A percentile compares a stretch with the other conserved stretches of the same genome.
Conservation (phyloP, 2,329 filamentous ascomycete genomes). For the Lasiodiplodia theobromae region DNA sequence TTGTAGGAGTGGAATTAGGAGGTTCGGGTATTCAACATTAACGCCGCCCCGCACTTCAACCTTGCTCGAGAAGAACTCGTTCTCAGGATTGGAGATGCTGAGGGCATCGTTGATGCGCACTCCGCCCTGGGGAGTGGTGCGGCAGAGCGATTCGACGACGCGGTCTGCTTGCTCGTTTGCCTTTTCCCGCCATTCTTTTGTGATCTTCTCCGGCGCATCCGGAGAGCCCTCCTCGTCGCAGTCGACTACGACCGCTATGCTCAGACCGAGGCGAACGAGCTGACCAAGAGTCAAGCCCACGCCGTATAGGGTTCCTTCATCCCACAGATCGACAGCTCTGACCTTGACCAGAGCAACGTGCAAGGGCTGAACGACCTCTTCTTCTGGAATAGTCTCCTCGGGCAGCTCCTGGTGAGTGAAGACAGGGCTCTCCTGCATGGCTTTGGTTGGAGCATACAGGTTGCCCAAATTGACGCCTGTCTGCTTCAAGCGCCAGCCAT, state of each 20-base stretch:
- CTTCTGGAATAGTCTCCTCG: slow-evolving; percentile 38
- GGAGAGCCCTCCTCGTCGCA: slow-evolving; percentile 57
- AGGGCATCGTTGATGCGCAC: slow-evolving; percentile 70
- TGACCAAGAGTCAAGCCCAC: slow-evolving; percentile 86
- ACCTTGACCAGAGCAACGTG: slow-evolving; percentile 90
- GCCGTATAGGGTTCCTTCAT: slow-evolving; percentile 73
- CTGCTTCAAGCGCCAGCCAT: slow-evolving; percentile 45
- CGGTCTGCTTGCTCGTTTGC: slow-evolving; percentile 72
- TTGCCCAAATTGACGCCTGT: slow-evolving; percentile 67
- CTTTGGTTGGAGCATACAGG: slow-evolving; percentile 65
- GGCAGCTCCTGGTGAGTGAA: slow-evolving; percentile 63
- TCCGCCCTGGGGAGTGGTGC: slow-evolving; percentile 71
- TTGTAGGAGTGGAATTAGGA: slow-evolving; percentile 70
- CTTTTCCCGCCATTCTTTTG: slow-evolving; percentile 49
- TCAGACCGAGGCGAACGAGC: slow-evolving; percentile 80
- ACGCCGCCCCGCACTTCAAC: slow-evolving; percentile 46
- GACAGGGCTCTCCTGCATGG: slow-evolving; percentile 65
- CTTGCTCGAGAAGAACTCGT: slow-evolving; percentile 41
- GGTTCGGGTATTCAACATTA: slow-evolving; percentile 52
- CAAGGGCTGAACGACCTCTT: slow-evolving; percentile 54
- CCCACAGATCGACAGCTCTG: slow-evolving; percentile 72
- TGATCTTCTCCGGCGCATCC: slow-evolving; percentile 40
- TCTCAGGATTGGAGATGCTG: slow-evolving; percentile 42
- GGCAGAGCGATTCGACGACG: slow-evolving; percentile 76
- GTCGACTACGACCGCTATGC: slow-evolving; percentile 84